phyloP scores from a whole-genome alignment of 768 basidiomycete genomes.

The Paxillus involutus region DNA sequence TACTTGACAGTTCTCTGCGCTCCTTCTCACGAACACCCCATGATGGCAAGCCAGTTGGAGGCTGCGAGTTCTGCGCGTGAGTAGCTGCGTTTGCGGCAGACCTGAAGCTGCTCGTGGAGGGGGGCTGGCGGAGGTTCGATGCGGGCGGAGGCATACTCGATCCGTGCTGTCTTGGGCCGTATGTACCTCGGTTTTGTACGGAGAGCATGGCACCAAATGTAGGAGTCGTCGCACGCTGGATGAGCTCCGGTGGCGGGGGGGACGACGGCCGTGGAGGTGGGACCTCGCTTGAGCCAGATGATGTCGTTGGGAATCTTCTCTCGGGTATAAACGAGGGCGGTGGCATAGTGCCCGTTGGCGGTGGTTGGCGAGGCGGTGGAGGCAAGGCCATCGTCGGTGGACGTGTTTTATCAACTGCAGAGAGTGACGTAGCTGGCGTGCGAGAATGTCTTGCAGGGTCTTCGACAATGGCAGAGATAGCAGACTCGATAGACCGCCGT shows the following conservation, averaged over 20 bases:
- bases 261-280: constrained; percentile 90
- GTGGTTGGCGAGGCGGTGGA: constrained; percentile 75
- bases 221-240: constrained; percentile 88
- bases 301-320: constrained; percentile 45
- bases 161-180: constrained; percentile 60
- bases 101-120: constrained; percentile 82
- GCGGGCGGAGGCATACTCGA: constrained; percentile 74
- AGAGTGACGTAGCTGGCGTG: constrained; percentile 55
- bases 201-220: constrained; percentile 66
- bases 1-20: constrained; percentile 60
- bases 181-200: constrained; percentile 49
- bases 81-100: constrained; percentile 65
- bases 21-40: constrained; percentile 53
- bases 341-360: constrained; percentile 68
- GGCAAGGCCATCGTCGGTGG: constrained; percentile 86
- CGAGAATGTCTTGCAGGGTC: constrained; percentile 54
- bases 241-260: constrained; percentile 89
- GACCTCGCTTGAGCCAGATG: constrained; percentile 48
- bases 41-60: constrained; percentile 44
- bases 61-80: constrained; percentile 46
- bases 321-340: constrained; percentile 81
- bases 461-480: constrained; percentile 51
- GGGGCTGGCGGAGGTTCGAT: constrained; percentile 62
- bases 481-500: constrained; percentile 72
- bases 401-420: constrained; percentile 69